These are phyloP conservation scores for Flueggea neowawraea DNA, from an alignment of 441 rosid genomes.

Conservation along the genomic window DNA sequence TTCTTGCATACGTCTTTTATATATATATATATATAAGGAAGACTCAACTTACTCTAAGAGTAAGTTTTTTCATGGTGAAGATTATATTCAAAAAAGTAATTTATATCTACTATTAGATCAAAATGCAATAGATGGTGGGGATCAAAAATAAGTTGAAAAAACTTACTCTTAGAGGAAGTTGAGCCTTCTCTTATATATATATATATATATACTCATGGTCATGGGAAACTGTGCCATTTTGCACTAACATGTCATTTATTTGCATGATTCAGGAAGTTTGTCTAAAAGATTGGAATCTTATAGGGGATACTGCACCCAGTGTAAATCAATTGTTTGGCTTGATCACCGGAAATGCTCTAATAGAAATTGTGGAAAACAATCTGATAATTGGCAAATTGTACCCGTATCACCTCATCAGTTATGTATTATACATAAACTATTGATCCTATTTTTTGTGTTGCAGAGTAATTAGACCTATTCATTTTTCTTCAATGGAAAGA, in stretches of 20 bases:
- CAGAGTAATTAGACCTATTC: no score
- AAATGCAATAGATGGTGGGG: no score
- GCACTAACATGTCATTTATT: background rate
- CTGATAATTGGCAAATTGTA: conserved; percentile 28
- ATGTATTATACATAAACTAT: conserved; percentile 1
- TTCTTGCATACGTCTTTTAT: background rate
- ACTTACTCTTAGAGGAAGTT: no score
- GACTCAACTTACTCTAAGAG: no score
- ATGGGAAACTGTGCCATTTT: background rate
- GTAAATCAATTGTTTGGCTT: conserved; percentile 67
- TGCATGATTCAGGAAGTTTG: conserved; percentile 28
- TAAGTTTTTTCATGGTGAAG: no score
- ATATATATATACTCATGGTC: background rate
- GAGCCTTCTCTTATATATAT: no score
- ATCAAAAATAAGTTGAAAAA: no score
- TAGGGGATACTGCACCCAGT: conserved; percentile 58
- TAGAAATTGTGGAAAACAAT: conserved; percentile 22
- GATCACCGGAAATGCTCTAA: conserved; percentile 47
- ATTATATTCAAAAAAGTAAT: no score
- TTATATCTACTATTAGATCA: no score
- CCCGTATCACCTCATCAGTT: conserved; percentile 54
- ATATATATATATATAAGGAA: no score
- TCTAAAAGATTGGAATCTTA: conserved; percentile 41
- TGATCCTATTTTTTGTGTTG: background rate
- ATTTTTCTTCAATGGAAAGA: background rate